Conservation (phyloP, 2,329 filamentous ascomycete species). For the Nigrospora oryzae region DNA sequence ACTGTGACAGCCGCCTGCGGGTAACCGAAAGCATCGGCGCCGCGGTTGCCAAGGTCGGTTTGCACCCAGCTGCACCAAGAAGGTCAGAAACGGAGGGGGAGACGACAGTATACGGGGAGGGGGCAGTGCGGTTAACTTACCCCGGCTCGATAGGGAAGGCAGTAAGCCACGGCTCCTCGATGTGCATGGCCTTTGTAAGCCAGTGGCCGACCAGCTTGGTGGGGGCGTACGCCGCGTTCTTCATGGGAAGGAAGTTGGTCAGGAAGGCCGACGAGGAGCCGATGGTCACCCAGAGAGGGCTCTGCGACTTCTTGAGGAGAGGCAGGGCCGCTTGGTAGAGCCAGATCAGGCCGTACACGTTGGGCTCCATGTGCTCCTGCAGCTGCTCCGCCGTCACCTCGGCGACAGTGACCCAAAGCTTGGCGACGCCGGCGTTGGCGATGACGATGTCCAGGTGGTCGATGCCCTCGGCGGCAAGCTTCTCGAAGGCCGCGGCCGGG, state of each 20-base stretch:
- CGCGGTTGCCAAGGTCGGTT: constrained; percentile 28
- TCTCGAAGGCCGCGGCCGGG: constrained; percentile 19
- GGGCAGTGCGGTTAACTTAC: constrained; percentile 4
- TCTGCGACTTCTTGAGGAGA: constrained; percentile 22
- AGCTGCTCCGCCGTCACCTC: not conserved
- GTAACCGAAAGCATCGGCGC: constrained; percentile 20
- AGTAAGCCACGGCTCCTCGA: not conserved
- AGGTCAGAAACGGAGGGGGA: no score
- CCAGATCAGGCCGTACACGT: not conserved
- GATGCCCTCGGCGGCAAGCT: constrained; percentile 8
- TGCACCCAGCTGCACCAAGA: constrained; percentile 23
- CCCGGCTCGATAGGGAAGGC: constrained; percentile 6
- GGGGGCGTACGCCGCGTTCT: constrained; percentile 26
- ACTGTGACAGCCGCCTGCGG: constrained; percentile 22
- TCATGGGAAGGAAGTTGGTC: no score
- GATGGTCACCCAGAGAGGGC: no score
- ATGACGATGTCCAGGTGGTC: not conserved
- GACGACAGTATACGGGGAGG: no score
- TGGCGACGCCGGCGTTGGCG: not conserved
- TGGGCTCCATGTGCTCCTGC: not conserved
- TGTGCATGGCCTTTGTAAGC: not conserved
- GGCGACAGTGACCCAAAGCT: not conserved
- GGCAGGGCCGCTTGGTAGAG: constrained; percentile 24
- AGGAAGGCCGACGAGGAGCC: no score
- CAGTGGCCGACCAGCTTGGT: not conserved